These are phyloP conservation scores for Henckelia pumila DNA, from an alignment of 257 asterid species.

Conservation along the genomic window DNA sequence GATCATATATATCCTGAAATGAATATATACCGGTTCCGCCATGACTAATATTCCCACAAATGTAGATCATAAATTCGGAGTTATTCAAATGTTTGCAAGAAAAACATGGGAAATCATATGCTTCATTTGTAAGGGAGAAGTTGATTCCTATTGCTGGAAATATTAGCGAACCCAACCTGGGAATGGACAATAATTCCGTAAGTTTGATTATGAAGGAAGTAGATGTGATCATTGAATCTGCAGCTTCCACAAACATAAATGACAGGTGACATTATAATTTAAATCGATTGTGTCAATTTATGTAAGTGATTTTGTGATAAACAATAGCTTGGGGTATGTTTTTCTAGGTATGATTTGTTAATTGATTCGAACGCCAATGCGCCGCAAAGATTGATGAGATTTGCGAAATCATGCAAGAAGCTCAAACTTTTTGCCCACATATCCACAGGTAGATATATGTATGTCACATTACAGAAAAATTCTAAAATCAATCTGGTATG, in stretches of 20 bases:
- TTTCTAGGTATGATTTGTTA: constrained; percentile 26
- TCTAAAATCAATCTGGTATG: too few relatives aligned
- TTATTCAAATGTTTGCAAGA: constrained; percentile 26
- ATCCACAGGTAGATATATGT: constrained; percentile 20
- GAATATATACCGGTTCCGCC: too few relatives aligned
- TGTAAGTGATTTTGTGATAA: too few relatives aligned
- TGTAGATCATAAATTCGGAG: constrained; percentile 27
- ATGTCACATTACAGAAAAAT: too few relatives aligned
- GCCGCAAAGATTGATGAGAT: constrained; percentile 24
- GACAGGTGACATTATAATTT: constrained; percentile 25
- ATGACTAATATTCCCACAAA: too few relatives aligned
- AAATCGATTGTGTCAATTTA: not conserved
- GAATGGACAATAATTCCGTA: constrained; percentile 20
- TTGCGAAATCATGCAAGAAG: constrained; percentile 26
- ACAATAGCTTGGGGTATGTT: not conserved
- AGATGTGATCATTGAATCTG: constrained; percentile 33
- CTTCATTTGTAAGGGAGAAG: constrained; percentile 26
- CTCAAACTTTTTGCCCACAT: constrained; percentile 14
- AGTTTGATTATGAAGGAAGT: constrained; percentile 18
- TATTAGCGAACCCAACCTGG: constrained; percentile 34
- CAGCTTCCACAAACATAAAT: constrained; percentile 33
- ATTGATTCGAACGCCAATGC: constrained; percentile 25
- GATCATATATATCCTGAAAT: too few relatives aligned
- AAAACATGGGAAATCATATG: constrained; percentile 25
- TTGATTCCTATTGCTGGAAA: constrained; percentile 33